Percentiles rank a stretch among this genome's conserved stretches.
Conservation (phyloP, 345 rosid species). For the Crucihimalaya himalaica region DNA sequence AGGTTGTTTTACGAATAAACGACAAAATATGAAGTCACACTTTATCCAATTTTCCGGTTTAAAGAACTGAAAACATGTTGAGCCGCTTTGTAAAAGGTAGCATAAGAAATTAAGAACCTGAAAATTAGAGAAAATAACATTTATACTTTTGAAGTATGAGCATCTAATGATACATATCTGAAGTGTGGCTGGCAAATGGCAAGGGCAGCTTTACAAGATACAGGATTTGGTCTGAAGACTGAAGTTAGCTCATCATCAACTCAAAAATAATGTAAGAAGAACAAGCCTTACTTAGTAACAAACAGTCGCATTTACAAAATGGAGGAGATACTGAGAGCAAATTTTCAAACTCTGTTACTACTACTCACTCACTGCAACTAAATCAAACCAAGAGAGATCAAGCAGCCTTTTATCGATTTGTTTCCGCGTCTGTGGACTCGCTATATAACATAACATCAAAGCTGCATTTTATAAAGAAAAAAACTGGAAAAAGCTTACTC, state of each 20-base stretch:
- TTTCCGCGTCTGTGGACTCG: slow-evolving; percentile 3
- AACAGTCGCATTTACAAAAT: slow-evolving; percentile 33
- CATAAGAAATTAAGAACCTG: background rate
- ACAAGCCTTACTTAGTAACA: slow-evolving; percentile 27
- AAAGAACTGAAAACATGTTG: background rate
- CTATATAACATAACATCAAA: slow-evolving; percentile 35
- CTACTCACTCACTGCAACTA: slow-evolving; percentile 34
- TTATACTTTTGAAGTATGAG: background rate
- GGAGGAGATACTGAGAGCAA: slow-evolving; percentile 2
- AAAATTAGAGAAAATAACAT: background rate
- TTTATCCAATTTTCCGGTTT: background rate
- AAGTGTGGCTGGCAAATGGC: background rate
- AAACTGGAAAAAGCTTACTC: slow-evolving; percentile 23
- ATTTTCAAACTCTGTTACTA: slow-evolving; percentile 31
- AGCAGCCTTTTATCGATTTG: slow-evolving; percentile 4
- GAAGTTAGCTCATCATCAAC: slow-evolving; percentile 5
- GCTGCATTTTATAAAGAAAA: slow-evolving; percentile 6
- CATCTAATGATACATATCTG: background rate
- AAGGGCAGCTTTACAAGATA: background rate
- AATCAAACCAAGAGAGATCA: slow-evolving; percentile 23
- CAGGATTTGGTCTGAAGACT: slow-evolving; percentile 3
- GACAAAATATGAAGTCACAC: background rate
- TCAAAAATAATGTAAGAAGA: slow-evolving; percentile 15
- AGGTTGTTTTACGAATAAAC: background rate
- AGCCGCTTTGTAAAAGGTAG: background rate